A percentile compares a stretch with the other conserved stretches of the same genome.
phyloP scores from a whole-genome alignment of 192 early-diverging fungal species.

The Coemansia sp. region DNA sequence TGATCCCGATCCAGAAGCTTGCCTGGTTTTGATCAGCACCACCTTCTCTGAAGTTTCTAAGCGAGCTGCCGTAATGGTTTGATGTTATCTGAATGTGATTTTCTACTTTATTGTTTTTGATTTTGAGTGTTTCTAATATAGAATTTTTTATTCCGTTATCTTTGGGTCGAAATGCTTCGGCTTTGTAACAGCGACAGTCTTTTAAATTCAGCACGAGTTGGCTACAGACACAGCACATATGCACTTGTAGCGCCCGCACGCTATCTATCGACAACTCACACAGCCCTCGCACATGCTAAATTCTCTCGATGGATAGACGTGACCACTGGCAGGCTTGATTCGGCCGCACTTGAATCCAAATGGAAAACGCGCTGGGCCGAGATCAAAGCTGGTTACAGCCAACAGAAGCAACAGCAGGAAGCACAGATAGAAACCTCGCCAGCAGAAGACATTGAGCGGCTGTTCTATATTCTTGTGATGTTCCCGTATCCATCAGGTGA shows the following conservation, averaged over 20 bases:
- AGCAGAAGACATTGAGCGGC: slow-evolving; percentile 41
- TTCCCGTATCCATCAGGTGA: slow-evolving; percentile 93
- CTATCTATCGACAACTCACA: neutral
- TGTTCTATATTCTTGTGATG: slow-evolving; percentile 88
- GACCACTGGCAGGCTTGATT: slow-evolving; percentile 52
- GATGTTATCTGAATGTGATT: no score
- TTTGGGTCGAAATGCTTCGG: slow-evolving; percentile 5
- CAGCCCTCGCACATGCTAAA: neutral
- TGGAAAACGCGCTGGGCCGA: slow-evolving; percentile 57
- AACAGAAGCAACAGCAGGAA: neutral
- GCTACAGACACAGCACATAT: neutral
- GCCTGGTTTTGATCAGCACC: no score
- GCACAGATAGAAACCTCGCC: slow-evolving; percentile 7
- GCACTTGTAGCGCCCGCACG: neutral
- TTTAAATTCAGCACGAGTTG: neutral
- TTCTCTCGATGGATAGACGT: slow-evolving; percentile 45
- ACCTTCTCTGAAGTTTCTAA: no score
- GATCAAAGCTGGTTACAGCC: slow-evolving; percentile 8
- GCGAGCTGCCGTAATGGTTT: no score
- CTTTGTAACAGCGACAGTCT: neutral
- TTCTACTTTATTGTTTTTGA: no score
- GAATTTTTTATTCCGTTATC: neutral
- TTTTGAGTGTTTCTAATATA: no score
- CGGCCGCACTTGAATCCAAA: slow-evolving; percentile 60
- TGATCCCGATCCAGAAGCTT: no score